Conservation (phyloP, 2,329 filamentous ascomycete species). For the Albifimbria verrucaria region DNA sequence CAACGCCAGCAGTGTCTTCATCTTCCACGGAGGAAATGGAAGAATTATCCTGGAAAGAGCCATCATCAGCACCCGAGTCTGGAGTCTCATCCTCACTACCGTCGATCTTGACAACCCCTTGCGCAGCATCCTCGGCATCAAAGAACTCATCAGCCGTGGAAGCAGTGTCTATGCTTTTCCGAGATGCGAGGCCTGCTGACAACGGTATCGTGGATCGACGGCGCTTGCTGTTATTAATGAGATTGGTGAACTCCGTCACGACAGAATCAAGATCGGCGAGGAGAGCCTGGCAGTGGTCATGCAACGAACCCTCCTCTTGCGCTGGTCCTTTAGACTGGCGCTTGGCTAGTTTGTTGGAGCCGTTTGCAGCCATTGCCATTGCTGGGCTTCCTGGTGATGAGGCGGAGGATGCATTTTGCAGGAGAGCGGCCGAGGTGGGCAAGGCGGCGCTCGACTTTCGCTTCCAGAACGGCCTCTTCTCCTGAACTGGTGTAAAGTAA, state of each 20-base stretch:
- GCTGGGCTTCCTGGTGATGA: constrained; percentile 36
- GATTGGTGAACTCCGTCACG: constrained; percentile 73
- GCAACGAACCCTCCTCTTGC: constrained; percentile 62
- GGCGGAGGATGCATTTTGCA: constrained; percentile 36
- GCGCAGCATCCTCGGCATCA: constrained; percentile 69
- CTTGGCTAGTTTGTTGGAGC: constrained; percentile 24
- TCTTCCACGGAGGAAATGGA: constrained; percentile 59
- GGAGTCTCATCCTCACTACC: constrained; percentile 66
- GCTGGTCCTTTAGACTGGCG: constrained; percentile 32
- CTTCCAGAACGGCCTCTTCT: constrained; percentile 86
- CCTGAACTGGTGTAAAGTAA: constrained; percentile 47
- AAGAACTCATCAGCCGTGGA: constrained; percentile 87
- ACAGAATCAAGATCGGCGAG: constrained; percentile 81
- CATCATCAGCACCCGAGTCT: constrained; percentile 54
- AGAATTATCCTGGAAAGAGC: constrained; percentile 49
- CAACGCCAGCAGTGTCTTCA: constrained; percentile 55
- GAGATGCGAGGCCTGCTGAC: constrained; percentile 41
- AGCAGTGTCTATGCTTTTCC: constrained; percentile 75
- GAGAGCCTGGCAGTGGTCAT: constrained; percentile 81
- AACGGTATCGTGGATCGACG: constrained; percentile 58
- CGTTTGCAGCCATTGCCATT: constrained; percentile 25
- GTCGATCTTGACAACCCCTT: constrained; percentile 71
- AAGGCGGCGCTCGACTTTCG: constrained; percentile 67
- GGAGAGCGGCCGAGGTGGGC: constrained; percentile 34
- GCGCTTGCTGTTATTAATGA: constrained; percentile 77